Percentiles rank a stretch among this genome's conserved stretches.
Evolutionary conservation across 2,329 filamentous ascomycete species (phyloP).

Genomic region (Alternaria longipes): DNA sequence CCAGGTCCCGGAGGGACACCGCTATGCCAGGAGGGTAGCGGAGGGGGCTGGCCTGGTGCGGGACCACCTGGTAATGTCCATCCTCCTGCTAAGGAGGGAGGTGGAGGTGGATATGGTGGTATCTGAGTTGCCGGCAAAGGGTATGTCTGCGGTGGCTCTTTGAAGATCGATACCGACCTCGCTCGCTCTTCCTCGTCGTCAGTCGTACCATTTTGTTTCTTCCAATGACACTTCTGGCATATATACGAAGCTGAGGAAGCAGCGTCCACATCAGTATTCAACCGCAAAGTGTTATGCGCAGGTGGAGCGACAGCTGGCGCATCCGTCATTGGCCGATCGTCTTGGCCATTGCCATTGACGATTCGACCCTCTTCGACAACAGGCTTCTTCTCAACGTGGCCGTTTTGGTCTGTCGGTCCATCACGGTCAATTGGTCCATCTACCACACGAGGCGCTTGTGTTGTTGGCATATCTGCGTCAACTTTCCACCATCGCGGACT

Average conservation of each 20-base stretch:
- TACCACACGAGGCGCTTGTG: slow-evolving; percentile 21
- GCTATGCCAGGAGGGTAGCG: slow-evolving; percentile 43
- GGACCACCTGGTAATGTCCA: slow-evolving; percentile 36
- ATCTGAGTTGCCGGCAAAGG: slow-evolving; percentile 46
- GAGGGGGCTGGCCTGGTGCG: slow-evolving; percentile 39
- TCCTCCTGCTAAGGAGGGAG: slow-evolving; percentile 29
- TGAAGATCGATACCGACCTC: slow-evolving; percentile 38
- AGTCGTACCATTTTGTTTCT: slow-evolving; percentile 51
- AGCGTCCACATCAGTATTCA: slow-evolving; percentile 36
- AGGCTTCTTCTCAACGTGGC: slow-evolving; percentile 26
- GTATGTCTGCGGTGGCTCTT: slow-evolving; percentile 46
- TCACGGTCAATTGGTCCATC: slow-evolving; percentile 37
- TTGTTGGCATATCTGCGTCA: slow-evolving; percentile 28
- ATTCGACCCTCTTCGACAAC: slow-evolving; percentile 27
- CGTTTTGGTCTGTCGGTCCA: slow-evolving; percentile 28
- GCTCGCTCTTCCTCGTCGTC: slow-evolving; percentile 43
- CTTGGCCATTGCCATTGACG: slow-evolving; percentile 32
- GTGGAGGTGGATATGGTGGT: slow-evolving; percentile 32
- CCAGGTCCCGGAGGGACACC: slow-evolving; percentile 35
- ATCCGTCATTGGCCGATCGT: slow-evolving; percentile 44
- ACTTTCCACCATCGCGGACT: slow-evolving; percentile 69
- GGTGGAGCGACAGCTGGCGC: slow-evolving; percentile 34
- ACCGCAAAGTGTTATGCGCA: slow-evolving; percentile 26
- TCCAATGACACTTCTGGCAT: slow-evolving; percentile 62
- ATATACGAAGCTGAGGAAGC: slow-evolving; percentile 40